phyloP scores from a whole-genome alignment of 192 early-diverging fungal genomes.

The Cetraspora pellucida region DNA sequence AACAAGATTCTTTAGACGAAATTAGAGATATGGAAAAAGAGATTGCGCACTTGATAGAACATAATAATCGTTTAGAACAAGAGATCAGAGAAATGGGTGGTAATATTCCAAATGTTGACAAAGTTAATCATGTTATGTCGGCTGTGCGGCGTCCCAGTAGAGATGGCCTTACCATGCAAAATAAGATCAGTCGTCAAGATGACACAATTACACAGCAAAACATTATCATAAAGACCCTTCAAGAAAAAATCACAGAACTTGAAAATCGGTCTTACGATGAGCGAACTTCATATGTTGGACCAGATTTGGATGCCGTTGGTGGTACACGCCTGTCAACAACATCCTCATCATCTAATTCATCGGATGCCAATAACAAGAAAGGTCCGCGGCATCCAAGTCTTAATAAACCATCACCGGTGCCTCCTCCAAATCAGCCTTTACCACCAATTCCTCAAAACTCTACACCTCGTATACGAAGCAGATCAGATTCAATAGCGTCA shows the following conservation, averaged over 20 bases:
- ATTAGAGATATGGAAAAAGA: constrained; percentile 24
- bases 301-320: neutral
- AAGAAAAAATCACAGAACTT: constrained; percentile 42
- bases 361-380: constrained; percentile 27
- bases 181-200: constrained; percentile 32
- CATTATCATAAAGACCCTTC: constrained; percentile 41
- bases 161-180: too few relatives aligned
- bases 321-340: neutral
- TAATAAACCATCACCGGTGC: constrained; percentile 18
- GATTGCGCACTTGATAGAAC: neutral
- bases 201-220: constrained; percentile 41
- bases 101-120: neutral
- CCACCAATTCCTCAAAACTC: constrained; percentile 35
- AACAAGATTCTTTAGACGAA: constrained; percentile 7
- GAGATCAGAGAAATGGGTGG: constrained; percentile 1
- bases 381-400: neutral
- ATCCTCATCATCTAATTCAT: constrained; percentile 6
- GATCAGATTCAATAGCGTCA: constrained; percentile 28
- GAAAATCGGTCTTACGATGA: constrained; percentile 27
- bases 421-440: constrained; percentile 38
- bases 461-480: constrained; percentile 21
- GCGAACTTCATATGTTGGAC: neutral
- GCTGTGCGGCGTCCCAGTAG: neutral
- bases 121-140: neutral
- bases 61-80: constrained; percentile 13